These are phyloP conservation scores for Drosera capensis DNA, from an alignment of 148 eudicot genomes.

Conservation along the genomic window DNA sequence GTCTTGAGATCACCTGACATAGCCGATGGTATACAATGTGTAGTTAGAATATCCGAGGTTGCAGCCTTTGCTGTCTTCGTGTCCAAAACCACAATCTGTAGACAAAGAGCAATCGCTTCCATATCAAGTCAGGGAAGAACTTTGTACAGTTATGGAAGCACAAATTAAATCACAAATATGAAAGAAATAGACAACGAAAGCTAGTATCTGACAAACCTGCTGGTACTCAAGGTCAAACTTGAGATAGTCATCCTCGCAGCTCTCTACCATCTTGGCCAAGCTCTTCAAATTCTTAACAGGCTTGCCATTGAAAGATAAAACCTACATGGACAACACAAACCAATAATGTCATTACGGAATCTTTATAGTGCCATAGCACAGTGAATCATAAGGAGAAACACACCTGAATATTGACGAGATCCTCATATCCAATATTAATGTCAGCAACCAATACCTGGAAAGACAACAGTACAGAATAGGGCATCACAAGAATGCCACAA, in stretches of 20 bases:
- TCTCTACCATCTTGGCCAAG: conserved; percentile 29
- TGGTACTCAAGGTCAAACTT: conserved; percentile 28
- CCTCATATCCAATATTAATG: conserved; percentile 40
- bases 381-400: neutral
- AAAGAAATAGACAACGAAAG: neutral
- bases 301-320: conserved; percentile 30
- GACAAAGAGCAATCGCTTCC: neutral
- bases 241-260: conserved; percentile 24
- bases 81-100: conserved; percentile 26
- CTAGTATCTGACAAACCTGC: conserved; percentile 15
- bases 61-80: conserved; percentile 27
- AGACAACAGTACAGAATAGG: neutral
- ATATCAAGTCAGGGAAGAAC: neutral
- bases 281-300: conserved; percentile 31
- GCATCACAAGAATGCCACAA: neutral
- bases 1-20: conserved; percentile 32
- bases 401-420: conserved; percentile 35
- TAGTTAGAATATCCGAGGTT: conserved; percentile 24
- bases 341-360: neutral
- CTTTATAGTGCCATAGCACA: neutral
- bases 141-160: neutral
- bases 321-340: conserved; percentile 9
- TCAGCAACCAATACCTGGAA: conserved; percentile 36
- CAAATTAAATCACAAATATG: neutral
- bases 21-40: conserved; percentile 33